Percentiles rank a stretch among this genome's conserved stretches.
These are phyloP conservation scores for Crotalaria pallida DNA, from an alignment of 306 rosid genomes.

Conservation along the genomic window DNA sequence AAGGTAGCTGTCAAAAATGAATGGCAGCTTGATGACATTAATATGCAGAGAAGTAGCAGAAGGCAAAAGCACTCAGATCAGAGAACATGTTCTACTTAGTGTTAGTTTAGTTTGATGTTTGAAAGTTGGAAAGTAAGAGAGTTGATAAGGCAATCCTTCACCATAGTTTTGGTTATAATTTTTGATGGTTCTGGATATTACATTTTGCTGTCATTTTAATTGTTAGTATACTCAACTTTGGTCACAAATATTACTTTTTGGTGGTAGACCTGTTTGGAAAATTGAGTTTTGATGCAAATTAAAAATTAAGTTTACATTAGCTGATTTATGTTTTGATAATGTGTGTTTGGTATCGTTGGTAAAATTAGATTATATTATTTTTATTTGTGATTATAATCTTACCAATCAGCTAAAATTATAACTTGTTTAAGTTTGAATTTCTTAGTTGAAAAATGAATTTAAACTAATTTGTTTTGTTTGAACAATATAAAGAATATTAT, in stretches of 20 bases:
- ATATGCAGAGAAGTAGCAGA: neutral
- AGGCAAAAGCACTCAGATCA: neutral
- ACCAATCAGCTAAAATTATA: too few species aligned
- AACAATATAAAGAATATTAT: too few species aligned
- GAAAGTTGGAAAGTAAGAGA: neutral
- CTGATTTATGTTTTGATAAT: too few species aligned
- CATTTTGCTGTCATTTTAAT: neutral
- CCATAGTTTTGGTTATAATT: slow-evolving; percentile 1
- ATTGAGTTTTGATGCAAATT: too few species aligned
- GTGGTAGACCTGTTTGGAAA: too few species aligned
- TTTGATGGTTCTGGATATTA: neutral
- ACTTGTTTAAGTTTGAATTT: too few species aligned
- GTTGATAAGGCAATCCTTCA: neutral
- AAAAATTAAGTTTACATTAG: too few species aligned
- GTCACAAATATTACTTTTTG: neutral
- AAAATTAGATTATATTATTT: too few species aligned
- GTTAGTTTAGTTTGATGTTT: neutral
- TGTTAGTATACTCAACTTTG: neutral
- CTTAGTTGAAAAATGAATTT: too few species aligned
- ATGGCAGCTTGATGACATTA: neutral
- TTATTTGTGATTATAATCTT: too few species aligned
- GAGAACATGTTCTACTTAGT: neutral
- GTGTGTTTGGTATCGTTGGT: too few species aligned
- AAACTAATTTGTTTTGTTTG: too few species aligned
- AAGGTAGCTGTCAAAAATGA: slow-evolving; percentile 12